Percentiles rank a stretch among this genome's conserved stretches.
These are phyloP conservation scores for Vaccinium vitisidaea DNA, from an alignment of 148 eudicot genomes.

Conservation along the genomic window DNA sequence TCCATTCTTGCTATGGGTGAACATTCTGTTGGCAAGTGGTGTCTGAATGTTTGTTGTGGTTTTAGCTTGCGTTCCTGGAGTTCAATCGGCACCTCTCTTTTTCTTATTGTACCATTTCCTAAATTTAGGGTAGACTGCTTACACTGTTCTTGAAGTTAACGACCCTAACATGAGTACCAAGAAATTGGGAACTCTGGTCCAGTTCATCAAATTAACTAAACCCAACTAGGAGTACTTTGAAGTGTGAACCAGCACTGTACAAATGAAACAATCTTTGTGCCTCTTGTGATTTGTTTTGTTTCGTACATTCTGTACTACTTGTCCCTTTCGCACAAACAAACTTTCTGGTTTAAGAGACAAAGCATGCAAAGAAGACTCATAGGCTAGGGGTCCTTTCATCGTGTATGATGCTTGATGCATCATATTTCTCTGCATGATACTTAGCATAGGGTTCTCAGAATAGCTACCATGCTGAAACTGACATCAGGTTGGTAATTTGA, in stretches of 20 bases:
- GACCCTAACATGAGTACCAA: neutral
- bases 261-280: neutral
- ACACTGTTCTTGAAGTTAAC: neutral
- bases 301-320: neutral
- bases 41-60: slow-evolving; percentile 3
- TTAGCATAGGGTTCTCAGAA: neutral
- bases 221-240: neutral
- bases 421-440: neutral
- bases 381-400: neutral
- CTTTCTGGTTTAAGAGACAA: neutral
- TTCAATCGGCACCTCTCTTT: neutral
- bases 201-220: neutral
- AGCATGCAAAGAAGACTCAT: neutral
- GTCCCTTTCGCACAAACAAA: neutral
- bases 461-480: neutral
- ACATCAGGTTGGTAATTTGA: neutral
- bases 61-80: neutral
- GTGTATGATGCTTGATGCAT: neutral
- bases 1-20: neutral
- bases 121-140: neutral
- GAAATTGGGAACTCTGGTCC: too few species aligned
- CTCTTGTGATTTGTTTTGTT: neutral
- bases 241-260: neutral
- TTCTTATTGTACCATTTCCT: neutral
- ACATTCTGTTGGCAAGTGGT: neutral